Evolutionary conservation across 1,139 yeast genomes (phyloP).

Genomic region (Geotrichum cucujoidarum): DNA sequence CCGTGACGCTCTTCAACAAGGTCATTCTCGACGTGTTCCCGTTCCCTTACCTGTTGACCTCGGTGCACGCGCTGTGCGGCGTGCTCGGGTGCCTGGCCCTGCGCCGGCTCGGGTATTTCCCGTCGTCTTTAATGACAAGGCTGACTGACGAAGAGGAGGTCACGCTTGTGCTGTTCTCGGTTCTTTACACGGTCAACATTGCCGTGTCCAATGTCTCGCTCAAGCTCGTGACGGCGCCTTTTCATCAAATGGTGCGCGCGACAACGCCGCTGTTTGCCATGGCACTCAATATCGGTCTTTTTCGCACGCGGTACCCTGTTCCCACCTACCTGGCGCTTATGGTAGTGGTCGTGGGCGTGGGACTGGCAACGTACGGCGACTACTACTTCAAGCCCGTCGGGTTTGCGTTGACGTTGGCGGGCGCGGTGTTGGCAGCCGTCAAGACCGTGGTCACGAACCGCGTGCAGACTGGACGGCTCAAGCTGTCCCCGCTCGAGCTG

Average conservation of each 20-base stretch:
- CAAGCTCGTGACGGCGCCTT: constrained; percentile 30
- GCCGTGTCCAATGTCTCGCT: constrained; percentile 30
- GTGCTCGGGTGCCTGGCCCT: constrained; percentile 27
- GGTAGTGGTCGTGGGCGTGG: constrained; percentile 22
- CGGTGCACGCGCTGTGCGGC: constrained; percentile 28
- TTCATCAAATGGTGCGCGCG: constrained; percentile 30
- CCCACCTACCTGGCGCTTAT: constrained; percentile 28
- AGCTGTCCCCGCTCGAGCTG: constrained; percentile 29
- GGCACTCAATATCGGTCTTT: constrained; percentile 24
- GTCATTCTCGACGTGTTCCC: constrained; percentile 30
- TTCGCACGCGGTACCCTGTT: constrained; percentile 25
- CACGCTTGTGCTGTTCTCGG: constrained; percentile 26
- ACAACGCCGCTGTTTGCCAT: constrained; percentile 31
- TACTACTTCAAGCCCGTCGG: constrained; percentile 28
- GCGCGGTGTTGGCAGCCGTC: constrained; percentile 29
- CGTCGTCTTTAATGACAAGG: constrained; percentile 24
- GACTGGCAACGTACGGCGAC: constrained; percentile 28
- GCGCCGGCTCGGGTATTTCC: constrained; percentile 23
- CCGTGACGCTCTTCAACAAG: constrained; percentile 29
- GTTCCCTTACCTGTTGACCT: constrained; percentile 29
- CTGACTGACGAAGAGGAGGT: constrained; percentile 24
- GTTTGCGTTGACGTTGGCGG: constrained; percentile 27
- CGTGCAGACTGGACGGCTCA: constrained; percentile 28
- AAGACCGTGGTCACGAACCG: constrained; percentile 30
- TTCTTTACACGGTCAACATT: constrained; percentile 30